Evolutionary conservation across 768 basidiomycete species (phyloP).

Genomic region (Tricholoma bakamatsutake): DNA sequence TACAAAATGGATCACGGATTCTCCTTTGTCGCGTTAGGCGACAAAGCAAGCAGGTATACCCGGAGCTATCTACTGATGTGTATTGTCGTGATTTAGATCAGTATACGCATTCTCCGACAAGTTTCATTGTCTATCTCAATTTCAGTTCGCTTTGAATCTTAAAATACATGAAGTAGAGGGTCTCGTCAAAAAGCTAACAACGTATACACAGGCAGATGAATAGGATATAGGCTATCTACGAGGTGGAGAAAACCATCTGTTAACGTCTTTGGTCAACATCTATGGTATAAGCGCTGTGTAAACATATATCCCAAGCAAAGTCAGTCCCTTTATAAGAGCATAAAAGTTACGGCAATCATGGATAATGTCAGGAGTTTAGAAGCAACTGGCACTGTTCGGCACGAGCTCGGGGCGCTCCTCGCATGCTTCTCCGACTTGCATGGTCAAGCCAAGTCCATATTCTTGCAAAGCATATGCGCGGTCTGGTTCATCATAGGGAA

Average conservation of each 20-base stretch:
- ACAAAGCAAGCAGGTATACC: not conserved
- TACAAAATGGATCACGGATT: conserved; percentile 51
- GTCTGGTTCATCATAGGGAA: not conserved
- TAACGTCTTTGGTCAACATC: not conserved
- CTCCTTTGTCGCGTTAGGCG: conserved; percentile 33
- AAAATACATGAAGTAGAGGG: not conserved
- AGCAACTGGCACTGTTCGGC: conserved; percentile 24
- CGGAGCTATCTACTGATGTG: not conserved
- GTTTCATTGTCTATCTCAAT: not conserved
- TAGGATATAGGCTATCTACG: conserved; percentile 9
- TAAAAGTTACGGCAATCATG: conserved; percentile 4
- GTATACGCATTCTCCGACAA: not conserved
- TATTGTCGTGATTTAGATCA: not conserved
- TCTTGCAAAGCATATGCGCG: not conserved
- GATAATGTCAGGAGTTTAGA: conserved; percentile 13
- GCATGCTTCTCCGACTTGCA: conserved; percentile 1
- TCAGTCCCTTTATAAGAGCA: conserved; percentile 1
- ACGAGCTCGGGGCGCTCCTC: conserved; percentile 18
- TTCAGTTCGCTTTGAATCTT: not conserved
- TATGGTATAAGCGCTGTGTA: conserved; percentile 2
- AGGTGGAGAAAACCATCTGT: not conserved
- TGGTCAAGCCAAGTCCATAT: conserved; percentile 3
- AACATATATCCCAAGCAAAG: conserved; percentile 3
- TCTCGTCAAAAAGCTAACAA: not conserved
- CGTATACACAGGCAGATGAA: not conserved